Conservation (phyloP, 73 alveolate genomes). For the Stentor coeruleus region DNA sequence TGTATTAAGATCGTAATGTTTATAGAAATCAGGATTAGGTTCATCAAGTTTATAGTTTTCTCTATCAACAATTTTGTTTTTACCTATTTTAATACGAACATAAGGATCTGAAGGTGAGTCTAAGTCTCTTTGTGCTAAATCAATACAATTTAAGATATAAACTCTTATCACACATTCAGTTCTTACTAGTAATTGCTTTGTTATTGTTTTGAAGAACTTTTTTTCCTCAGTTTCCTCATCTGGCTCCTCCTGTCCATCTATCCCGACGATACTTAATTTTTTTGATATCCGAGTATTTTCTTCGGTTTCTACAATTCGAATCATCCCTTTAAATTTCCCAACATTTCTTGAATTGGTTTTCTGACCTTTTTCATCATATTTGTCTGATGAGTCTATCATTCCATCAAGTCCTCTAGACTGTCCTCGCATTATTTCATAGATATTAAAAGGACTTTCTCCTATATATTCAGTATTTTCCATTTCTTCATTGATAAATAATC, state of each 20-base stretch:
- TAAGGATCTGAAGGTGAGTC: constrained; percentile 73
- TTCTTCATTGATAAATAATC: constrained; percentile 67
- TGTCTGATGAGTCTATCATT: neutral
- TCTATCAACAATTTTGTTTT: constrained; percentile 33
- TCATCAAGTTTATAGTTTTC: constrained; percentile 33
- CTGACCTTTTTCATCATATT: neutral
- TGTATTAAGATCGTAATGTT: constrained; percentile 51
- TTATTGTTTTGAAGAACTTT: too few species aligned
- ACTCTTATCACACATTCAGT: constrained; percentile 65
- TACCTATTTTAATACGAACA: constrained; percentile 59
- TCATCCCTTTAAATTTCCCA: constrained; percentile 51
- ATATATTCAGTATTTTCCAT: constrained; percentile 69
- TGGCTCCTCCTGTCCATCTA: neutral
- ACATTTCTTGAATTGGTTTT: constrained; percentile 33
- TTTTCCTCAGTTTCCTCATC: constrained; percentile 11
- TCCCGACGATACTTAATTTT: too few species aligned
- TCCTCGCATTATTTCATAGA: constrained; percentile 46
- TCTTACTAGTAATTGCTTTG: constrained; percentile 32
- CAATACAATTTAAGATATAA: constrained; percentile 62
- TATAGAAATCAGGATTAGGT: constrained; percentile 55
- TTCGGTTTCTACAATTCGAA: too few species aligned
- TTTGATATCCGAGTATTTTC: too few species aligned
- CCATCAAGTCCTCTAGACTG: constrained; percentile 58
- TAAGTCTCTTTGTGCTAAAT: constrained; percentile 59
- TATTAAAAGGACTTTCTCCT: constrained; percentile 46